A percentile compares a stretch with the other conserved stretches of the same genome.
phyloP scores from a whole-genome alignment of 2,329 filamentous ascomycete species.

The Aureobasidium leucospermi region DNA sequence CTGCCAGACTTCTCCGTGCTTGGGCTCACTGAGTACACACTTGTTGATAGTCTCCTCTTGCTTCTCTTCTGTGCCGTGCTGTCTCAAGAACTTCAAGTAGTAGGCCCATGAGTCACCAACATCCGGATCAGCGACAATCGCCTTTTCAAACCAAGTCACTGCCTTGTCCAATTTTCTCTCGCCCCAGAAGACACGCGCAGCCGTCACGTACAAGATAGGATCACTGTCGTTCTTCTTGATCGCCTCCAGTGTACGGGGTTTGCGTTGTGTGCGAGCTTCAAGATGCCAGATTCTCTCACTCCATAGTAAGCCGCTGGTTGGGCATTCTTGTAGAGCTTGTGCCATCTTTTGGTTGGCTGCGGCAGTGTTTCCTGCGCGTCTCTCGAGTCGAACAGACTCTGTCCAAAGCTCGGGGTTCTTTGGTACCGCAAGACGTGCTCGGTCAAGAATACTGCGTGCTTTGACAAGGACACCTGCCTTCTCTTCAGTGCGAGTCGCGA shows the following conservation, averaged over 20 bases:
- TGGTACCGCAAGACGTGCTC: conserved; percentile 78
- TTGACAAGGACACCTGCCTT: conserved; percentile 76
- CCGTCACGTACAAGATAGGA: conserved; percentile 78
- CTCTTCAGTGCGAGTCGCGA: conserved; percentile 85
- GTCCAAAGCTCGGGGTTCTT: conserved; percentile 81
- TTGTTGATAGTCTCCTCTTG: conserved; percentile 73
- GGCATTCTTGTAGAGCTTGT: conserved; percentile 82
- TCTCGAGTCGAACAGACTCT: conserved; percentile 88
- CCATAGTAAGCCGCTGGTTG: conserved; percentile 82
- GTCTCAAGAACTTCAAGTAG: conserved; percentile 88
- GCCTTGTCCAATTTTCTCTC: conserved; percentile 90
- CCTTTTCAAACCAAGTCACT: conserved; percentile 95
- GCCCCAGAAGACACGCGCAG: conserved; percentile 92
- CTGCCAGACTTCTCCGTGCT: conserved; percentile 91
- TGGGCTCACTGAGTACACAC: conserved; percentile 74
- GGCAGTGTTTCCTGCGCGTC: conserved; percentile 70
- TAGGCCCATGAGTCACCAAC: conserved; percentile 92
- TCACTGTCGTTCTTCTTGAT: conserved; percentile 97
- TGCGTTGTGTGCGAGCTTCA: conserved; percentile 83
- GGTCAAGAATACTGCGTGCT: conserved; percentile 86
- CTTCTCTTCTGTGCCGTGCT: conserved; percentile 95
- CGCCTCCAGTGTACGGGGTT: conserved; percentile 82
- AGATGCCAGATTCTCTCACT: conserved; percentile 93
- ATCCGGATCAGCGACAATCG: conserved; percentile 78
- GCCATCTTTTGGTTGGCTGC: conserved; percentile 93